Percentiles rank a stretch among this genome's conserved stretches.
Conservation (phyloP, 1,284 basidiomycete species). For the Rhodotorula sp. region DNA sequence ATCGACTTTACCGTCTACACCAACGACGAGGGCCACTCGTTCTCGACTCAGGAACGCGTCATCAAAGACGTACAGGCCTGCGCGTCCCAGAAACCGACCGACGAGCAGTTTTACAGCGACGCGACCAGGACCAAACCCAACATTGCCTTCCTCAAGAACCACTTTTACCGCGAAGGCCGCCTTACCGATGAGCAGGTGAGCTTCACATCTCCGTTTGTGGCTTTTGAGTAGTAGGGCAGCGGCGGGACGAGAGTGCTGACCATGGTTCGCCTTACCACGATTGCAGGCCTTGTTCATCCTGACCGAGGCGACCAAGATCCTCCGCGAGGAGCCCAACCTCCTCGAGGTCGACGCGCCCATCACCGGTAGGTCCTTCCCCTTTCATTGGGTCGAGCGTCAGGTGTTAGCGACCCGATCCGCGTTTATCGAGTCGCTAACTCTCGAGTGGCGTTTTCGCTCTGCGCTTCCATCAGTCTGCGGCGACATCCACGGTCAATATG, state of each 20-base stretch:
- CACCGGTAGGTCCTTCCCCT: constrained; percentile 64
- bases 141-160: constrained; percentile 95
- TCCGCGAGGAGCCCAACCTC: constrained; percentile 82
- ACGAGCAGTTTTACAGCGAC: constrained; percentile 87
- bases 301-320: constrained; percentile 68
- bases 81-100: constrained; percentile 86
- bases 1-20: constrained; percentile 53
- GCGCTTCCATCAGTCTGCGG: constrained; percentile 67
- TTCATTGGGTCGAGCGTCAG: neutral
- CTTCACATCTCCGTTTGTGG: neutral
- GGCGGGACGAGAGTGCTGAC: too few relatives aligned
- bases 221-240: too few relatives aligned
- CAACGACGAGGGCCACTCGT: constrained; percentile 51
- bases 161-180: constrained; percentile 95
- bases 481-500: constrained; percentile 96
- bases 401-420: neutral
- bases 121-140: constrained; percentile 86
- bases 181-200: constrained; percentile 40
- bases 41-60: constrained; percentile 52
- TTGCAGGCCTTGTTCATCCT: constrained; percentile 82
- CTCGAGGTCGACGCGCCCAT: constrained; percentile 90
- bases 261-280: too few relatives aligned
- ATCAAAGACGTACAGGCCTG: constrained; percentile 83
- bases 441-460: neutral
- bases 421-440: neutral